Percentiles rank a stretch among this genome's conserved stretches.
These are phyloP conservation scores for Lojkania enalia DNA, from an alignment of 2,329 filamentous ascomycete species.

Conservation along the genomic window DNA sequence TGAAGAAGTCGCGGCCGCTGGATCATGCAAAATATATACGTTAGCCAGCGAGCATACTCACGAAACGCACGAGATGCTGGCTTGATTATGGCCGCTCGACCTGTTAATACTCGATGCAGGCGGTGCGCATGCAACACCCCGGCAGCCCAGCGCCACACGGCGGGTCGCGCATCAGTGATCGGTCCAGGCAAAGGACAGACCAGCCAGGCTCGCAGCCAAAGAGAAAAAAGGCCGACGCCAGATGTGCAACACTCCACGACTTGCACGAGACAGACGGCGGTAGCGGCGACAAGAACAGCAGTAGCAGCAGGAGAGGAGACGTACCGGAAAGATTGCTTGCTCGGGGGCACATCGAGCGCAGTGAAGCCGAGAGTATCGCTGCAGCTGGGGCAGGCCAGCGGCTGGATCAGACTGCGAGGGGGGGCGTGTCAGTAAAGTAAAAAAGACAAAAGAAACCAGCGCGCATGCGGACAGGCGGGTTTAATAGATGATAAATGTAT, in stretches of 20 bases:
- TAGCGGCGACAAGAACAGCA: background rate
- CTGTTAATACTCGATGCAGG: slow-evolving; percentile 24
- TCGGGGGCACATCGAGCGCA: slow-evolving; percentile 31
- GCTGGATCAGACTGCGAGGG: slow-evolving; percentile 41
- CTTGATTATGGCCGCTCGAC: slow-evolving; percentile 21
- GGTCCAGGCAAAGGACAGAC: slow-evolving; percentile 7
- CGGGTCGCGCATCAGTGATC: slow-evolving; percentile 6
- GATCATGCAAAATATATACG: slow-evolving; percentile 10
- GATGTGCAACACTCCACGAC: background rate
- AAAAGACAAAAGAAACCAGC: slow-evolving; percentile 9
- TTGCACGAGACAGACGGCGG: background rate
- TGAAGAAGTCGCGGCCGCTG: slow-evolving; percentile 46
- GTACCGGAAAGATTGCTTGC: slow-evolving; percentile 39
- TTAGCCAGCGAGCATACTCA: slow-evolving; percentile 15
- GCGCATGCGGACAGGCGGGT: slow-evolving; percentile 30
- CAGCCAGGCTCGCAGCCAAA: slow-evolving; percentile 1
- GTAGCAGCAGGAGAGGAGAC: slow-evolving; percentile 18
- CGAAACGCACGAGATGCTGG: slow-evolving; percentile 1
- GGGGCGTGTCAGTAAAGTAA: slow-evolving; percentile 22
- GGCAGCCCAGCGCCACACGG: slow-evolving; percentile 14
- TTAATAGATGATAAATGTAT: slow-evolving; percentile 46
- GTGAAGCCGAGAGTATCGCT: slow-evolving; percentile 35
- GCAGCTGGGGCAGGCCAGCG: slow-evolving; percentile 37
- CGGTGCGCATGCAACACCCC: slow-evolving; percentile 24
- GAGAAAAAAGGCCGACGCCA: slow-evolving; percentile 1